Evolutionary conservation across 2,329 filamentous ascomycete species (phyloP).

Genomic region (Pseudogymnoascus sp.): DNA sequence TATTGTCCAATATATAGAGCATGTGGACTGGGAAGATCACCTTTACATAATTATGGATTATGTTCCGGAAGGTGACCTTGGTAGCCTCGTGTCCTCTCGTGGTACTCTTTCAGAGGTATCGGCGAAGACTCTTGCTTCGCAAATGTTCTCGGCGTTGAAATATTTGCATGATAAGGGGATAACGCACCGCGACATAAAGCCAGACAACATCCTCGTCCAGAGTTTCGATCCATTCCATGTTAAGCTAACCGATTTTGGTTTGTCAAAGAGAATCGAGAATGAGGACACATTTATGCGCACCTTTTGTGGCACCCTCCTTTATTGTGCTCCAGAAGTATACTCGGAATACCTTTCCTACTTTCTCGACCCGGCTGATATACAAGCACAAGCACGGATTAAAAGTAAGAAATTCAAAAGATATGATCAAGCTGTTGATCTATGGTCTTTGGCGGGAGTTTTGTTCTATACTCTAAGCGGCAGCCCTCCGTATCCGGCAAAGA

Average conservation of each 20-base stretch:
- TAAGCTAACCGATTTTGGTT: constrained; percentile 91
- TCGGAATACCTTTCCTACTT: constrained; percentile 62
- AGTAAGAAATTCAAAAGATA: constrained; percentile 52
- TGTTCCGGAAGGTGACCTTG: constrained; percentile 73
- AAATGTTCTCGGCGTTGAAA: constrained; percentile 71
- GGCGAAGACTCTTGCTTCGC: constrained; percentile 62
- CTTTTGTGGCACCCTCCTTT: constrained; percentile 90
- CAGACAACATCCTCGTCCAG: constrained; percentile 88
- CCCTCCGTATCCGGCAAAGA: constrained; percentile 73
- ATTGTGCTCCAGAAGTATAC: constrained; percentile 95
- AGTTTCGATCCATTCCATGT: constrained; percentile 65
- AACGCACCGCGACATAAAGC: constrained; percentile 97
- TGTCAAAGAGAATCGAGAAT: constrained; percentile 88
- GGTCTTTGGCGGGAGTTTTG: constrained; percentile 88
- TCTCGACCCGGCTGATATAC: constrained; percentile 45
- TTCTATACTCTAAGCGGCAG: constrained; percentile 74
- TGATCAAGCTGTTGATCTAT: constrained; percentile 86
- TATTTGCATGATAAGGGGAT: constrained; percentile 85
- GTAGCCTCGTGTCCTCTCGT: constrained; percentile 55
- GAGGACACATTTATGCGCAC: constrained; percentile 82
- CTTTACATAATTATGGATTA: constrained; percentile 98
- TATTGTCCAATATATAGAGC: constrained; percentile 85
- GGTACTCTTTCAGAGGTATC: constrained; percentile 57
- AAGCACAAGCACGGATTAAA: constrained; percentile 34
- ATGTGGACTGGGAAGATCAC: constrained; percentile 70